phyloP scores from a whole-genome alignment of 805 yeast species.

The Spathaspora girioi region DNA sequence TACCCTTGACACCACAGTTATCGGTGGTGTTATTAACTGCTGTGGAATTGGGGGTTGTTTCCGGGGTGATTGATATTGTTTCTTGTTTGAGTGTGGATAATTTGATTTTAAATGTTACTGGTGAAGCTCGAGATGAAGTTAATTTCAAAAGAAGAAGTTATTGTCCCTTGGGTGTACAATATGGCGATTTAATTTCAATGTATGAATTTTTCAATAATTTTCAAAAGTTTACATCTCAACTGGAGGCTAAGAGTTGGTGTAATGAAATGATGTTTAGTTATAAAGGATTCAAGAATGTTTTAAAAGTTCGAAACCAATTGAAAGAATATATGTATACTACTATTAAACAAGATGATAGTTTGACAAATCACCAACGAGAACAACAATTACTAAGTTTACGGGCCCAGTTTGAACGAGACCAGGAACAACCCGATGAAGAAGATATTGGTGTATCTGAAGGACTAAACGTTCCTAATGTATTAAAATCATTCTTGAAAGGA shows the following conservation, averaged over 20 bases:
- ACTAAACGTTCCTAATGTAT: slow-evolving; percentile 51
- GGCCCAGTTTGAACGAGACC: slow-evolving; percentile 17
- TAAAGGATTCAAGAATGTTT: slow-evolving; percentile 77
- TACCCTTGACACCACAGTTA: slow-evolving; percentile 91
- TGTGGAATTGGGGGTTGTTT: slow-evolving; percentile 50
- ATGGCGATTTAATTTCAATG: slow-evolving; percentile 81
- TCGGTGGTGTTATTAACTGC: slow-evolving; percentile 83
- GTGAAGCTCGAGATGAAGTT: slow-evolving; percentile 79
- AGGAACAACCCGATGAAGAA: slow-evolving; percentile 12
- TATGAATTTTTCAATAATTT: slow-evolving; percentile 70
- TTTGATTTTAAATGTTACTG: slow-evolving; percentile 71
- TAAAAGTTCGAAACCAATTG: slow-evolving; percentile 72
- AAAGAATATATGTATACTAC: slow-evolving; percentile 59
- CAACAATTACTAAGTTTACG: slow-evolving; percentile 20
- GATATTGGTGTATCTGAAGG: slow-evolving; percentile 14
- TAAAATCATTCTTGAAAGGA: slow-evolving; percentile 81
- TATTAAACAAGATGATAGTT: slow-evolving; percentile 37
- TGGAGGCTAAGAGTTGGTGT: slow-evolving; percentile 79
- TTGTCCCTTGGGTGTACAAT: slow-evolving; percentile 65
- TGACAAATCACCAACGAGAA: slow-evolving; percentile 23
- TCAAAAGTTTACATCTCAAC: slow-evolving; percentile 22
- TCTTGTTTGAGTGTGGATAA: slow-evolving; percentile 93
- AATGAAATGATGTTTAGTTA: slow-evolving; percentile 68
- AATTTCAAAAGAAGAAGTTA: slow-evolving; percentile 68
- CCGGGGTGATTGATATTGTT: slow-evolving; percentile 79